Conservation (phyloP, 129 eudicot genomes). For the Lactuca sativa region DNA sequence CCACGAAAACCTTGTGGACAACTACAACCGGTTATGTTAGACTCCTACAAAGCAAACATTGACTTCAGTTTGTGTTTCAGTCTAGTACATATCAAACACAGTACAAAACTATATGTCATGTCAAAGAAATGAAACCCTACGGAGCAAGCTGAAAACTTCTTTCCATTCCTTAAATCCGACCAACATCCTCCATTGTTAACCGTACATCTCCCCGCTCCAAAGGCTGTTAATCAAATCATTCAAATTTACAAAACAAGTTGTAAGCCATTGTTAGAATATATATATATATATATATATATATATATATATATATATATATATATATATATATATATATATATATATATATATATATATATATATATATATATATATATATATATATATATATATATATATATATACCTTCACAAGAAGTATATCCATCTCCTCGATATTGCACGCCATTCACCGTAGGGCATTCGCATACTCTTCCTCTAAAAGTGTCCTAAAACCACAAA, state of each 20-base stretch:
- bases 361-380: constrained; percentile 15
- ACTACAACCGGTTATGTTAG: constrained; percentile 64
- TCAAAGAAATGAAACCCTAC: constrained; percentile 40
- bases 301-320: constrained; percentile 30
- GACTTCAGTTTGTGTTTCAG: background rate
- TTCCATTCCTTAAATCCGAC: constrained; percentile 68
- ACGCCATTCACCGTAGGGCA: constrained; percentile 82
- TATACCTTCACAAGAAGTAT: constrained; percentile 72
- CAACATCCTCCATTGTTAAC: constrained; percentile 90
- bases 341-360: constrained; percentile 29
- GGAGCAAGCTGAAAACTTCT: constrained; percentile 71
- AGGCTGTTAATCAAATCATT: constrained; percentile 47
- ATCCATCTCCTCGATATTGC: constrained; percentile 95
- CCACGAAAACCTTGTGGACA: constrained; percentile 89
- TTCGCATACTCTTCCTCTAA: constrained; percentile 86
- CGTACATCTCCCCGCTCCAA: constrained; percentile 88
- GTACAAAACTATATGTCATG: background rate
- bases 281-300: constrained; percentile 16
- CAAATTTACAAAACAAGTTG: background rate
- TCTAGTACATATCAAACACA: no score
- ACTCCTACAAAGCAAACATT: constrained; percentile 41
- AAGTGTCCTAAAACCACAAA: constrained; percentile 67
- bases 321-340: constrained; percentile 15
- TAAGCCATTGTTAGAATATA: background rate
- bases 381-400: constrained; percentile 19